Conservation (phyloP, 1,284 basidiomycete genomes). For the Vanrija sp. region DNA sequence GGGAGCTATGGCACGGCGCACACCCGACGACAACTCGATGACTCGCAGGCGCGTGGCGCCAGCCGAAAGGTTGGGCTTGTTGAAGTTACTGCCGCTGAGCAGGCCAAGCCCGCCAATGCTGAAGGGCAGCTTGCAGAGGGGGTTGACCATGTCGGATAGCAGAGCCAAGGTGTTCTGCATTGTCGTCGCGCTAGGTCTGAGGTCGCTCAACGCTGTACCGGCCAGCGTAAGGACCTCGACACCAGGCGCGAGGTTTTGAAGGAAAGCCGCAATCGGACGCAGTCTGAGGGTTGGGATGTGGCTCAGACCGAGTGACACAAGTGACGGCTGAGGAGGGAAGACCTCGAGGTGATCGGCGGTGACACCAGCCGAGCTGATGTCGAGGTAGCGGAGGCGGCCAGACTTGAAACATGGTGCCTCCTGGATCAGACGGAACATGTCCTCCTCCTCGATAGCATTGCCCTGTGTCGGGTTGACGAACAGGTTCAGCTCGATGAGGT, state of each 20-base stretch:
- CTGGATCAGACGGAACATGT: constrained; percentile 67
- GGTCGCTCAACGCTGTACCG: constrained; percentile 67
- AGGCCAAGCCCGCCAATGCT: constrained; percentile 49
- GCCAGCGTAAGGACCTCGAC: constrained; percentile 83
- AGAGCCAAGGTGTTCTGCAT: constrained; percentile 45
- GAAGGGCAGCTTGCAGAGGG: constrained; percentile 74
- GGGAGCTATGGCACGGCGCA: constrained; percentile 55
- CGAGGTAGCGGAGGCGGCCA: constrained; percentile 77
- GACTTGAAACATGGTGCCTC: constrained; percentile 75
- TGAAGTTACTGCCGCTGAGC: constrained; percentile 19
- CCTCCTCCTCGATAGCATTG: constrained; percentile 67
- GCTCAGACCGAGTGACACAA: constrained; percentile 84
- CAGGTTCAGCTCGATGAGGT: constrained; percentile 74
- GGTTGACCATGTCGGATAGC: constrained; percentile 64
- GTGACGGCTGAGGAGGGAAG: constrained; percentile 64
- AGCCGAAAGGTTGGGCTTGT: constrained; percentile 42
- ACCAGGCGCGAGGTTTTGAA: constrained; percentile 65
- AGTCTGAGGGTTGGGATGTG: constrained; percentile 73
- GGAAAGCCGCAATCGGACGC: constrained; percentile 63
- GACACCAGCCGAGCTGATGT: constrained; percentile 78
- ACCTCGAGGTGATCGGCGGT: constrained; percentile 57
- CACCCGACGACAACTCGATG: constrained; percentile 74
- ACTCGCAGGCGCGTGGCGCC: constrained; percentile 77
- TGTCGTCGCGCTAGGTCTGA: constrained; percentile 51
- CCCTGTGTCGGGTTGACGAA: constrained; percentile 84